phyloP scores from a whole-genome alignment of 2,329 filamentous ascomycete genomes.

The Diaporthe nobilis region DNA sequence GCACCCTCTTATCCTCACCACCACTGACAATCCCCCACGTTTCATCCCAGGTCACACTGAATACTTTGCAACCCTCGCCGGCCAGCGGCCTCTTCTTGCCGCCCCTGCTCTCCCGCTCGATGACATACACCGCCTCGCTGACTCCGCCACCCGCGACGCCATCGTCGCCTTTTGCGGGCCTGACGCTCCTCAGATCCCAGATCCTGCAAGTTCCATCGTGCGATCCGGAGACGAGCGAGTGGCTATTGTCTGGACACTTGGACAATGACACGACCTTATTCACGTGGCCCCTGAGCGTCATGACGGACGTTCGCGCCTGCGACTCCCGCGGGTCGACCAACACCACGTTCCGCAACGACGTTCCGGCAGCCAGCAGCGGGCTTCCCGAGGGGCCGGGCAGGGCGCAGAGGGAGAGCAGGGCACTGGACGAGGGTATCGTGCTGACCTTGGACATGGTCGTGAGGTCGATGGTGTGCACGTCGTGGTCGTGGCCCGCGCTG shows the following conservation, averaged over 20 bases:
- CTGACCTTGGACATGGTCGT: constrained; percentile 84
- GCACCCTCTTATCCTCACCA: constrained; percentile 94
- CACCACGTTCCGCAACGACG: constrained; percentile 87
- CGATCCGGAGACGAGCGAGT: constrained; percentile 89
- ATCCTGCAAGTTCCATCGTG: constrained; percentile 94
- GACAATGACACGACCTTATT: constrained; percentile 75
- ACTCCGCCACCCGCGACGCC: constrained; percentile 71
- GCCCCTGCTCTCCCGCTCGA: constrained; percentile 81
- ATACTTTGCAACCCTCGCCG: constrained; percentile 91
- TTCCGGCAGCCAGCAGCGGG: constrained; percentile 78
- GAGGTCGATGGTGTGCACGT: constrained; percentile 90
- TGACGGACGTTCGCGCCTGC: constrained; percentile 81
- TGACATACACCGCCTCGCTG: constrained; percentile 80
- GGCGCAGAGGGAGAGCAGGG: constrained; percentile 83
- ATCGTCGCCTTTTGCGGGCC: constrained; percentile 72
- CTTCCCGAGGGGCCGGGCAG: constrained; percentile 72
- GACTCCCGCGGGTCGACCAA: constrained; percentile 91
- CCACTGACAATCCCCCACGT: constrained; percentile 90
- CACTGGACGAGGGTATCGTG: constrained; percentile 85
- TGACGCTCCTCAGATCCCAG: constrained; percentile 88
- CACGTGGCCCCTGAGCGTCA: constrained; percentile 92
- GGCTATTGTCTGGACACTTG: constrained; percentile 74
- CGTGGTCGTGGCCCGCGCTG: constrained; percentile 92
- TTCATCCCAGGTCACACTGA: constrained; percentile 88
- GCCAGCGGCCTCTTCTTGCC: constrained; percentile 75